Evolutionary conservation across 2,329 filamentous ascomycete genomes (phyloP).

Genomic region (Apiospora arundinis): DNA sequence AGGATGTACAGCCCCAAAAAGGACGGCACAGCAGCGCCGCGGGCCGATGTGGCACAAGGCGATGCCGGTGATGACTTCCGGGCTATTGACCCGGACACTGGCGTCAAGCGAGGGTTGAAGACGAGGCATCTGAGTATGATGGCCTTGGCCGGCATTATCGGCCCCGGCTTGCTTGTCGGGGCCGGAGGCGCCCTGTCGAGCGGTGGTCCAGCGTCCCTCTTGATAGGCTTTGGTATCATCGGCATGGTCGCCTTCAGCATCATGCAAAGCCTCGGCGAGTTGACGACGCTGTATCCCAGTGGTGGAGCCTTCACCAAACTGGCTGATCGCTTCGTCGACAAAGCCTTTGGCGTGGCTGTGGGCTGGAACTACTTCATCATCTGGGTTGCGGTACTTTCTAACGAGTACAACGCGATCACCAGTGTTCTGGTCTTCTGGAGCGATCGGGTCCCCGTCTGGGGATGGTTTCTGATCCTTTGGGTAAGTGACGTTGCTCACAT

Average conservation of each 20-base stretch:
- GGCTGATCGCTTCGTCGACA: conserved; percentile 73
- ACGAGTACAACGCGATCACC: conserved; percentile 74
- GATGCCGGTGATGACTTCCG: conserved; percentile 42
- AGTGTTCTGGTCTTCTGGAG: conserved; percentile 72
- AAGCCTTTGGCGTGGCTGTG: conserved; percentile 70
- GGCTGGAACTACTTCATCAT: conserved; percentile 78
- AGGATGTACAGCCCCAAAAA: conserved; percentile 15
- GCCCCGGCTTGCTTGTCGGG: conserved; percentile 71
- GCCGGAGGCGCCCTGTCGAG: conserved; percentile 71
- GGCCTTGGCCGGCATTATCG: conserved; percentile 62
- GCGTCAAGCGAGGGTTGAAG: conserved; percentile 73
- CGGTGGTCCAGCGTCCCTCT: conserved; percentile 73
- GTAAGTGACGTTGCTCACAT: conserved; percentile 40
- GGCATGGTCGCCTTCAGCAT: conserved; percentile 69
- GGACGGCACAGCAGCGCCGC: neutral
- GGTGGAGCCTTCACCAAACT: conserved; percentile 75
- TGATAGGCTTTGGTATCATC: conserved; percentile 77
- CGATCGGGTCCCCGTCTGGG: conserved; percentile 66
- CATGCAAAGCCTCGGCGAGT: conserved; percentile 77
- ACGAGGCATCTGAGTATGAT: conserved; percentile 66
- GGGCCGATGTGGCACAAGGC: conserved; percentile 1
- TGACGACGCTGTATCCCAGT: conserved; percentile 75
- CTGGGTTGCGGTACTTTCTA: conserved; percentile 69
- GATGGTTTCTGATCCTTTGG: conserved; percentile 77
- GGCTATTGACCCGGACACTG: conserved; percentile 64